Base-by-base conservation (phyloP, 1,139 yeast species). In the Nadsonia starkeyi-henricii region DNA sequence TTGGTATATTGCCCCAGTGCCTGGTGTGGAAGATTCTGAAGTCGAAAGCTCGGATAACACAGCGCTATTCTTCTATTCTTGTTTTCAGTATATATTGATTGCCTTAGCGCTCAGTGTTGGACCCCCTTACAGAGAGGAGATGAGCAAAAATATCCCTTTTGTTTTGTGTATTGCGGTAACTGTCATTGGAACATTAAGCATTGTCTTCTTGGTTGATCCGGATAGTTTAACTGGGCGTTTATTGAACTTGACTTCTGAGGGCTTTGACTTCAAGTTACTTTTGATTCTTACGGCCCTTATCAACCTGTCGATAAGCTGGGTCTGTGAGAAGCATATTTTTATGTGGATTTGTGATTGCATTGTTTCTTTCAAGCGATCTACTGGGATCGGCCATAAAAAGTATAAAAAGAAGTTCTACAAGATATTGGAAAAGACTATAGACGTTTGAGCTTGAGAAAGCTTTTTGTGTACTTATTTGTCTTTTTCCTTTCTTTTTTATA, bases 21-120 rank as follows among this genome's bases (percentile, higher is more conserved):
- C 91, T 1, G 96, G 93, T 7, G 83, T 81, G 43, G 75, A 72
- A 50, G 91, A 84, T 61, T 91, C 83, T 55, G 81, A 79, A 20
- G 95, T 93, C 17, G 75, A 81, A 56, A 82, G 94, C 26, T 79
- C 95, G 0, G 98, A 93, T 62, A 91, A 93, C 60, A 85, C 97
- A 0, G 78, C 83, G 0, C 68, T 91, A 51, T 91, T 91, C 65
- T 74, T 81, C 48, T 79, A 77, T 57, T 77, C 95, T 2, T 85
- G 88, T 59, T 83, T 85, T 68, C 98, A 91, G 68, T 93, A 91
- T 63, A 83, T 93, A 48, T 68, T 86, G 51, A 75, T 81, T 50
- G 96, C 97, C 0, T 69, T 86, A 36, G 78, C 88, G 20, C 69
- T 91, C 52, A 84, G 95, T 30, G 85, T 79, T 28, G 98, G 99